Percentiles rank a stretch among this genome's conserved stretches.
phyloP scores from a whole-genome alignment of 78 protist genomes.

The Cavenderia fasciculata region DNA sequence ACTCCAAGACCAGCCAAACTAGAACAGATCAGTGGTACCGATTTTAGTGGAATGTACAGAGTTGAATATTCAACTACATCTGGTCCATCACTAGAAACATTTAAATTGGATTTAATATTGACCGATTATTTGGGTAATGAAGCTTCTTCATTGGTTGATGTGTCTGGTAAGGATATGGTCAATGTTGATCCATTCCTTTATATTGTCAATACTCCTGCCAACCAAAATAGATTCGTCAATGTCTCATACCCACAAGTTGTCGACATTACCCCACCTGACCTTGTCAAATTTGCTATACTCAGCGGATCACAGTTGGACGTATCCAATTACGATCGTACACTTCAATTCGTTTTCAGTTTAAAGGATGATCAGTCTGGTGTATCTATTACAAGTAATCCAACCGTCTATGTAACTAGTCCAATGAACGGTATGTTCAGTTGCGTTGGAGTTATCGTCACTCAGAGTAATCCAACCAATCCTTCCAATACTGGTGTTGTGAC shows the following conservation, averaged over 20 bases:
- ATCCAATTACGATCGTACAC: not conserved
- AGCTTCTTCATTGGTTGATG: not conserved
- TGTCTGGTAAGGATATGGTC: not conserved
- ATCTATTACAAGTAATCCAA: not conserved
- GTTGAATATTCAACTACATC: not conserved
- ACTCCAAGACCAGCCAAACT: not conserved
- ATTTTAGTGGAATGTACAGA: not conserved
- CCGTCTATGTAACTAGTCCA: not conserved
- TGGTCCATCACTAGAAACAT: not conserved
- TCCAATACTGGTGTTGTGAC: not conserved
- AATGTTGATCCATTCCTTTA: not conserved
- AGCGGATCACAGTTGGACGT: not conserved
- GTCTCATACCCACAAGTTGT: not conserved
- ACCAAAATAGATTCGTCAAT: not conserved
- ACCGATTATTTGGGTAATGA: not conserved
- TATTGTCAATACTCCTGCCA: not conserved
- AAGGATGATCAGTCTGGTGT: not conserved
- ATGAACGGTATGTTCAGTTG: not conserved
- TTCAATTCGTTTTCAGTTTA: not conserved
- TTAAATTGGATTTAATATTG: conserved; percentile 6
- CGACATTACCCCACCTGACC: not conserved
- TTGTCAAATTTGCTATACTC: not conserved
- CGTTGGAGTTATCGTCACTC: not conserved
- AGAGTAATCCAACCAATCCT: not conserved
- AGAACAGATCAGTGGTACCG: not conserved